phyloP scores from a whole-genome alignment of 495 filamentous ascomycete species.

The Aspergillus homomorphus region DNA sequence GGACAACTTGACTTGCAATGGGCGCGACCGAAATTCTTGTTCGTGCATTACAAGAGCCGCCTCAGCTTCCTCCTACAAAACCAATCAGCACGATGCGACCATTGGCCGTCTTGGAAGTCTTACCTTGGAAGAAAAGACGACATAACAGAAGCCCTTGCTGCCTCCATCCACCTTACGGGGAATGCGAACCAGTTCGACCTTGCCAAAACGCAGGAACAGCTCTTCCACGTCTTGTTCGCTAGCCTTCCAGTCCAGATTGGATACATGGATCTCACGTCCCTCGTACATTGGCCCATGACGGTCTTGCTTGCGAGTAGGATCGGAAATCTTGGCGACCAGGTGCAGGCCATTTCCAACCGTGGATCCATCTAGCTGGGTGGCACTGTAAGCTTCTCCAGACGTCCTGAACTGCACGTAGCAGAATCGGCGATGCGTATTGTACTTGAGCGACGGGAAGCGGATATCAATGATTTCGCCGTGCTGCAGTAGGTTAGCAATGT shows the following conservation, averaged over 20 bases:
- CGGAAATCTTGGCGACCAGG: constrained; percentile 76
- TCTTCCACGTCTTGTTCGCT: constrained; percentile 65
- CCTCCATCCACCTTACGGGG: constrained; percentile 60
- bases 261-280: constrained; percentile 81
- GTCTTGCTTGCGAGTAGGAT: constrained; percentile 71
- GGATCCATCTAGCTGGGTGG: constrained; percentile 68
- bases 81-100: constrained; percentile 8
- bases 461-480: constrained; percentile 82
- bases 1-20: constrained; percentile 66
- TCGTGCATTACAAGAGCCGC: constrained; percentile 68
- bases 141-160: constrained; percentile 70
- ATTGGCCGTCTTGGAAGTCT: constrained; percentile 1
- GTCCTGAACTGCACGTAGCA: constrained; percentile 87
- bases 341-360: constrained; percentile 60
- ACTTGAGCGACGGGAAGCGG: constrained; percentile 87
- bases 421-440: constrained; percentile 82
- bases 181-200: constrained; percentile 64
- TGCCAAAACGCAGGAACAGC: constrained; percentile 72
- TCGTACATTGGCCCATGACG: constrained; percentile 81
- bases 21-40: constrained; percentile 64
- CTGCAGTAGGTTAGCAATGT: constrained; percentile 27
- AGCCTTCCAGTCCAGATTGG: constrained; percentile 64
- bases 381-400: constrained; percentile 58
- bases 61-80: constrained; percentile 56
- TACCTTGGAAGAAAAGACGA: constrained; percentile 71